Evolutionary conservation across 2,329 filamentous ascomycete species (phyloP).

Genomic region (Bipolaris cookei): DNA sequence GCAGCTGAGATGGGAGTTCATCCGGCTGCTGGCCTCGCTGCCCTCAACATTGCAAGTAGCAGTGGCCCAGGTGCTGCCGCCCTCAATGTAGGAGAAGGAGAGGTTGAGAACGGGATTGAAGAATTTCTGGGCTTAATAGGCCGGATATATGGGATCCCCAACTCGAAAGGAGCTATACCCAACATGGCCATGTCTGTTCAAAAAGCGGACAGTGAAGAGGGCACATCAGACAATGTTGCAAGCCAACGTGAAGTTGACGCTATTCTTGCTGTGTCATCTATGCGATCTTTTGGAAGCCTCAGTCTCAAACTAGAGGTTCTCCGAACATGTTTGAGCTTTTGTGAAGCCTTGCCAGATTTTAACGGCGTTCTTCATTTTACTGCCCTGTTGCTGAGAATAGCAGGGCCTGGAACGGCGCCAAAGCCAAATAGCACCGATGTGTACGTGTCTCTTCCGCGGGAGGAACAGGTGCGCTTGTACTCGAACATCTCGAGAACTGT

Average conservation of each 20-base stretch:
- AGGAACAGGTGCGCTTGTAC: slow-evolving; percentile 84
- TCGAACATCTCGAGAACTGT: slow-evolving; percentile 87
- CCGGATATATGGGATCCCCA: slow-evolving; percentile 52
- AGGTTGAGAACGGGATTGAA: slow-evolving; percentile 50
- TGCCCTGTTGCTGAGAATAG: slow-evolving; percentile 79
- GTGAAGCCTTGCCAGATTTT: slow-evolving; percentile 91
- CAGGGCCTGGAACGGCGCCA: slow-evolving; percentile 79
- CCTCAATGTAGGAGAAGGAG: slow-evolving; percentile 58
- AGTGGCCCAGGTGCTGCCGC: slow-evolving; percentile 79
- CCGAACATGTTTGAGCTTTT: slow-evolving; percentile 89
- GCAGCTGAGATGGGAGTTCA: slow-evolving; percentile 97
- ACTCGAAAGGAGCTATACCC: slow-evolving; percentile 32
- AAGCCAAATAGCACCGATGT: slow-evolving; percentile 70
- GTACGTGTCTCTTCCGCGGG: slow-evolving; percentile 72
- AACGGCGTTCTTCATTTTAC: slow-evolving; percentile 88
- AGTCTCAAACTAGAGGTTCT: slow-evolving; percentile 85
- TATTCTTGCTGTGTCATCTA: slow-evolving; percentile 62
- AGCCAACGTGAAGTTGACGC: slow-evolving; percentile 54
- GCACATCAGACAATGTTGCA: slow-evolving; percentile 33
- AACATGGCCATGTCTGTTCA: slow-evolving; percentile 16
- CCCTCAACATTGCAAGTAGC: slow-evolving; percentile 60
- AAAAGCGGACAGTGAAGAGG: slow-evolving; percentile 9
- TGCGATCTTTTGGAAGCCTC: slow-evolving; percentile 73
- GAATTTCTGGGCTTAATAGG: slow-evolving; percentile 51
- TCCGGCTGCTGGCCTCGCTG: slow-evolving; percentile 84